Evolutionary conservation across 805 yeast species (phyloP), one percentile per base, ranked within the genome.

Genomic region (Candida railenensis): DNA sequence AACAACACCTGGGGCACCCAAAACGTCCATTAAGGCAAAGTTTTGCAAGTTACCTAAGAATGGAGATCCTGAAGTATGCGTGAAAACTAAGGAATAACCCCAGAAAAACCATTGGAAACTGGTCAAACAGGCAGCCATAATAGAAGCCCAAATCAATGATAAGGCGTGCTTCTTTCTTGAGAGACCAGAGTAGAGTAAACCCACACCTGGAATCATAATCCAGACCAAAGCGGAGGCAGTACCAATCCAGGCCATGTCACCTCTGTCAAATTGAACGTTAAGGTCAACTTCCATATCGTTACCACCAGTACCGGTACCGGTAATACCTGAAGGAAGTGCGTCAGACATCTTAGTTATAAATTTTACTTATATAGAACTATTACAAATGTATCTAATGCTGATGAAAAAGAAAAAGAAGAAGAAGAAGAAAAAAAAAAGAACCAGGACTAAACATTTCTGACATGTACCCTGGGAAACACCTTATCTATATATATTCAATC

Each of bases 91-190:
- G 12, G 97, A 88, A 69, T 87, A 92, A 52, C 98, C 99, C 97
- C 97, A 90, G 74, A 90, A 91, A 69, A 90, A 94, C 98, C 99
- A 92, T 67, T 94, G 97, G 80, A 94, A 89, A 1, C 87, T 70
- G 5, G 90, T 82, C 28, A 92, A 73, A 55, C 94, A 83, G 18
- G 82, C 83, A 18, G 95, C 89, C 87, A 89, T 90, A 62, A 94
- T 71, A 4, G 96, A 85, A 20, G 96, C 94, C 97, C 97, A 94
- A 44, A 94, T 71, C 44, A 94, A 74, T 5, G 97, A 88, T 46
- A 94, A 73, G n/a, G 97, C 96, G 59, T 94, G 97, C 67, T 91
- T 89, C 68, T 92, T 92, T 67, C 99, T 83, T 14, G 96, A 84
- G 51, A 94, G 72, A 54, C 99, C 99, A 32, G 96, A 89, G 69